A percentile compares a stretch with the other conserved stretches of the same genome.
phyloP scores from a whole-genome alignment of 2,329 filamentous ascomycete genomes.

The Metarhizium guizhouense region DNA sequence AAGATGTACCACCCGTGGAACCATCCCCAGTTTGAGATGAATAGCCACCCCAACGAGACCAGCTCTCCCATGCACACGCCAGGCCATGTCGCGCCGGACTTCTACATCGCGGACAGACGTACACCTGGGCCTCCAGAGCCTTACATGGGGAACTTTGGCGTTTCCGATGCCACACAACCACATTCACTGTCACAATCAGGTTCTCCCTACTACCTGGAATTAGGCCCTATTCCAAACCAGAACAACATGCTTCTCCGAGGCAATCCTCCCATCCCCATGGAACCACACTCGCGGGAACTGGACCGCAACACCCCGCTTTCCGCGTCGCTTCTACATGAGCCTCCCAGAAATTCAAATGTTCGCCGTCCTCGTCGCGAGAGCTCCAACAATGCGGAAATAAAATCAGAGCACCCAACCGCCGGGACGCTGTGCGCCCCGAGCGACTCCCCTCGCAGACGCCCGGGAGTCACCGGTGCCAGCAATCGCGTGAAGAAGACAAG shows the following conservation, averaged over 20 bases:
- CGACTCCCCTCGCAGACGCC: conserved; percentile 19
- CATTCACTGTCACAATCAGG: conserved; percentile 13
- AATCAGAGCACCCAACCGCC: neutral
- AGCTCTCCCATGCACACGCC: conserved; percentile 37
- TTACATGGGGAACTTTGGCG: conserved; percentile 27
- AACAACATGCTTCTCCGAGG: conserved; percentile 17
- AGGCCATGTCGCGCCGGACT: conserved; percentile 24
- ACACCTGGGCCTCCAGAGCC: conserved; percentile 27
- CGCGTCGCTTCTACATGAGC: conserved; percentile 15
- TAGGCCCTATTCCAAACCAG: conserved; percentile 18
- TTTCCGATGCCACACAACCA: conserved; percentile 22
- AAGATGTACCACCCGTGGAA: conserved; percentile 35
- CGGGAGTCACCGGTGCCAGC: conserved; percentile 9
- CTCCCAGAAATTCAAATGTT: conserved; percentile 12
- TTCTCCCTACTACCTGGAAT: conserved; percentile 19
- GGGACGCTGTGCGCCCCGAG: conserved; percentile 13
- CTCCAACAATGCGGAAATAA: conserved; percentile 10
- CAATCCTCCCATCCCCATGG: conserved; percentile 13
- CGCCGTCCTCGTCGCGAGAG: conserved; percentile 16
- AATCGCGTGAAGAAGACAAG: conserved; percentile 19
- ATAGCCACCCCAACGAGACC: conserved; percentile 30
- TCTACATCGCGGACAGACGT: conserved; percentile 30
- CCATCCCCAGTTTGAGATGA: conserved; percentile 29
- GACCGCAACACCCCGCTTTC: conserved; percentile 7
- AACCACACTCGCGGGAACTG: conserved; percentile 16